Evolutionary conservation across 1,139 yeast genomes (phyloP), one percentile per base, ranked within the genome.

Genomic region (Spathaspora sp.): DNA sequence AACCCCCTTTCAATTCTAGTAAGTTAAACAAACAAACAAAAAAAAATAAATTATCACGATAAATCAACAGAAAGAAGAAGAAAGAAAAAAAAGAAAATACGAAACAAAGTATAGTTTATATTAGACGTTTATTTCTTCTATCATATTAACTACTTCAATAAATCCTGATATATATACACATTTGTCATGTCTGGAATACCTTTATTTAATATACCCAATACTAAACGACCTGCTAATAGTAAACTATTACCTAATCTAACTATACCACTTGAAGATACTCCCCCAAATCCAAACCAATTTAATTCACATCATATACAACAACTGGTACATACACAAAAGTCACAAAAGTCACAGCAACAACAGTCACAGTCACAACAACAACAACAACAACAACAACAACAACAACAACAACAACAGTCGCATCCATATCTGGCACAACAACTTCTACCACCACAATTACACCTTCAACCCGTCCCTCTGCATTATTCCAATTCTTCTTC

Each of bases 191-290:
- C 58, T 24, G 51, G 49, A n/a, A 41, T 48, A 27, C 55, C 54
- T 7, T 43, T 55, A 37, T 56, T 56, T 43, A 56, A 54, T 39
- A 44, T 54, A 16, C 58, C 59, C 23, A 48, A 51, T 37, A 51
- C 55, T n/a, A 51, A 48, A 41, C 48, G 50, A 15, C 42, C 43
- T 9, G 34, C 47, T 13, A 49, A 46, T 40, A 47, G 38, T 23
- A 50, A 34, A 23, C 13, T 41, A 24, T 47, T 54, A 31, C 57
- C 57, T 11, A 48, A 46, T 42, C 43, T 54, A 23, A 38, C 50
- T 7, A 54, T 52, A 17, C 57, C 58, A 11, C 45, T 52, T 11
- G 42, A 44, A 23, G 44, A 37, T 15, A 31, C 15, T 15, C 39
- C 26, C 39, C 33, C 31, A 11, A 34, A 34, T 42, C 16, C 25